Evolutionary conservation across 2,329 filamentous ascomycete species (phyloP).

Genomic region (Triangularia verruculosa): DNA sequence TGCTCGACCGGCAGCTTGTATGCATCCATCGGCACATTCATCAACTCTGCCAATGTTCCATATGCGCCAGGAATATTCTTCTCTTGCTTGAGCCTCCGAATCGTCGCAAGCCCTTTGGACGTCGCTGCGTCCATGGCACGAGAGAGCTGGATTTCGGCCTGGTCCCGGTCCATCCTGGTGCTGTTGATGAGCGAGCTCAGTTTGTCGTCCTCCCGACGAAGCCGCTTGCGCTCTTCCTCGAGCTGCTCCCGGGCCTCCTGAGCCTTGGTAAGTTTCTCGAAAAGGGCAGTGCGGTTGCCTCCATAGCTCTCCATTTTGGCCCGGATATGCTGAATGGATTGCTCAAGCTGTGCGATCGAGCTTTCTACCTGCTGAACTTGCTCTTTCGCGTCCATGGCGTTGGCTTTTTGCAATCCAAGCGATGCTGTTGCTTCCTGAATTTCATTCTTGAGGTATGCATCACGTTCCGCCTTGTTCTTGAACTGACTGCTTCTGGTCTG

Average conservation of each 20-base stretch:
- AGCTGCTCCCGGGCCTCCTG: constrained; percentile 76
- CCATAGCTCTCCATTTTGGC: constrained; percentile 75
- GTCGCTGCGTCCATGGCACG: constrained; percentile 89
- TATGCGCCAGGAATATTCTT: constrained; percentile 81
- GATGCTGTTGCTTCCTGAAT: constrained; percentile 76
- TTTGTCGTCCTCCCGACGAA: constrained; percentile 87
- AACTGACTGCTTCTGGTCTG: constrained; percentile 87
- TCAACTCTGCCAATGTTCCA: constrained; percentile 88
- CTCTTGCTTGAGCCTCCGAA: constrained; percentile 77
- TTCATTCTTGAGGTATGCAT: constrained; percentile 76
- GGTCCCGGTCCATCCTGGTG: constrained; percentile 71
- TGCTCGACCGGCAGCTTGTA: constrained; percentile 91
- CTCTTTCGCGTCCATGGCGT: constrained; percentile 78
- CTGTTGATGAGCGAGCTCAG: constrained; percentile 74
- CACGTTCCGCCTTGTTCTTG: constrained; percentile 81
- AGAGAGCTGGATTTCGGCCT: constrained; percentile 72
- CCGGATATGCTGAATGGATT: constrained; percentile 67
- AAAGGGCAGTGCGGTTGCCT: constrained; percentile 67
- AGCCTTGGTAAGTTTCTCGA: constrained; percentile 70
- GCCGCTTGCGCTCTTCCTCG: constrained; percentile 79
- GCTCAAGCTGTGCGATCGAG: constrained; percentile 69
- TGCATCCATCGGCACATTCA: constrained; percentile 71
- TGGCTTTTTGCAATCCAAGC: constrained; percentile 76
- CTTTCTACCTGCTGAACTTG: constrained; percentile 71
- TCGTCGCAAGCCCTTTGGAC: constrained; percentile 79